These are phyloP conservation scores for Silene noctiflora DNA, from an alignment of 179 eudicot genomes.

Conservation along the genomic window DNA sequence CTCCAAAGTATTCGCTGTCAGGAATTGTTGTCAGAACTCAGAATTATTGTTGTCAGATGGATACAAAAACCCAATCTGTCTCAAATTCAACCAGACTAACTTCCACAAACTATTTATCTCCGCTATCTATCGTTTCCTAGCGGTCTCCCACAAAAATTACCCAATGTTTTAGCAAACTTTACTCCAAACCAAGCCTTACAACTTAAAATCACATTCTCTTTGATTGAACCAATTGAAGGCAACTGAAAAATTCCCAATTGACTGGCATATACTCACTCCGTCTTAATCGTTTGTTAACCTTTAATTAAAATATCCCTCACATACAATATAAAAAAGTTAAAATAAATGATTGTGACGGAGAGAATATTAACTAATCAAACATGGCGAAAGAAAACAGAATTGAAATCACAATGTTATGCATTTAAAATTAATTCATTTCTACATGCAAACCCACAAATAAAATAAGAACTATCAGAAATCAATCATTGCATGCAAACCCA, in stretches of 20 bases:
- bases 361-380: not conserved
- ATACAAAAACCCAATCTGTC: not conserved
- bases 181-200: not conserved
- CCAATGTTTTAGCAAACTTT: not conserved
- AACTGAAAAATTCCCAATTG: not conserved
- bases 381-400: not conserved
- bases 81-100: not conserved
- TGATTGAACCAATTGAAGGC: not conserved
- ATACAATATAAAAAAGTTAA: too few species aligned
- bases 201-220: not conserved
- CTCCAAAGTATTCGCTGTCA: too few species aligned
- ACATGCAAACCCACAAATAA: constrained; percentile 3
- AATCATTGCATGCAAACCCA: not conserved
- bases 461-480: not conserved
- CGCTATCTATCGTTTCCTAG: not conserved
- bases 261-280: not conserved
- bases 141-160: not conserved
- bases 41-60: too few species aligned
- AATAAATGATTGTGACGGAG: not conserved
- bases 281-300: too few species aligned
- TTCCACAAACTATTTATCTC: not conserved
- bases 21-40: not conserved
- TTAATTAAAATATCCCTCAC: too few species aligned
- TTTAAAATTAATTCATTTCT: not conserved
- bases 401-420: not conserved